Percentiles rank a stretch among this genome's conserved stretches.
Conservation (phyloP, 208 protist genomes). For the Trypanosoma grayi region DNA sequence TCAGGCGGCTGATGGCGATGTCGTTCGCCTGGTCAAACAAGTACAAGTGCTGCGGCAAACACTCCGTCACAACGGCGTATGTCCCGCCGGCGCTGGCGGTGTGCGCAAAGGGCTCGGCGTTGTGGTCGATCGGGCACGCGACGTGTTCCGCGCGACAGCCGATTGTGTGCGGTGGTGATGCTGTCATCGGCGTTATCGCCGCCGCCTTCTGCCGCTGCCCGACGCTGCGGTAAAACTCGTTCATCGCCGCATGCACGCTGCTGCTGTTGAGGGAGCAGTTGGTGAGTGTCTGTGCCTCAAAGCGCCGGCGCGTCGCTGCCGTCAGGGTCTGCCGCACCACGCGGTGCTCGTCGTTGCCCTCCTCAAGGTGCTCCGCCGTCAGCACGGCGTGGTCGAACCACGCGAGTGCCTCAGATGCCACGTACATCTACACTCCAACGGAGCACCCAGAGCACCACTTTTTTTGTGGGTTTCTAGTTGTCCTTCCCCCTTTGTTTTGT, state of each 20-base stretch:
- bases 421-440: slow-evolving; percentile 27
- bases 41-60: slow-evolving; percentile 35
- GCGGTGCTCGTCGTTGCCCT: slow-evolving; percentile 12
- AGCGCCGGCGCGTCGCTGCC: background rate
- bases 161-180: background rate
- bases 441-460: too few species aligned
- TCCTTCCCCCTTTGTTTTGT: too few species aligned
- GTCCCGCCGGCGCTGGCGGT: slow-evolving; percentile 32
- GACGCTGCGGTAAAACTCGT: background rate
- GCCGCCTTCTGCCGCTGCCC: background rate
- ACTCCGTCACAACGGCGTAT: slow-evolving; percentile 38
- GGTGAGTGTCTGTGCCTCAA: slow-evolving; percentile 8
- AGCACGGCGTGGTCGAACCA: slow-evolving; percentile 51
- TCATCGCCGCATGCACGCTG: slow-evolving; percentile 1
- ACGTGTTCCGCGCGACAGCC: slow-evolving; percentile 26
- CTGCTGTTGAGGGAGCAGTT: slow-evolving; percentile 13
- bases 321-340: background rate
- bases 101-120: slow-evolving; percentile 26
- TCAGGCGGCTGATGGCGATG: slow-evolving; percentile 33
- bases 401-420: slow-evolving; percentile 26
- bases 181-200: background rate
- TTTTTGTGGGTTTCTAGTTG: too few species aligned
- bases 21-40: slow-evolving; percentile 50
- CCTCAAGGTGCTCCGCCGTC: slow-evolving; percentile 17
- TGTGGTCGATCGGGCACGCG: slow-evolving; percentile 30